Evolutionary conservation across 768 basidiomycete genomes (phyloP), one percentile per base, ranked within the genome.

Genomic region (Termitomyces eurrhizus): DNA sequence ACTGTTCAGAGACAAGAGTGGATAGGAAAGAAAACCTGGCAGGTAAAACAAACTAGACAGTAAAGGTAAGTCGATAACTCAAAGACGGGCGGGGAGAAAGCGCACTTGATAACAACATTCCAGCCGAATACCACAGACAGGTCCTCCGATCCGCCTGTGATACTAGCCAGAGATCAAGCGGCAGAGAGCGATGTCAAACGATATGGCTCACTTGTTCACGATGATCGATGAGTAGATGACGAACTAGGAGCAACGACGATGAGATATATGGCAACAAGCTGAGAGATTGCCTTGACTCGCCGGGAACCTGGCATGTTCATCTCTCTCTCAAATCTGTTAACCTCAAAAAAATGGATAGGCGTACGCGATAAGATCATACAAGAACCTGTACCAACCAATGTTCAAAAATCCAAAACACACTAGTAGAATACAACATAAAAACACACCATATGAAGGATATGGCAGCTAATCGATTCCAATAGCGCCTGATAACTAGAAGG

Each of bases 61-160:
- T 13, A 14, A 14, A 13, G 26, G 21, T 32, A 9, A 57, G 12
- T 36, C 12, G 9, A 29, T 13, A 8, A 8, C 6, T 36, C 11
- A n/a, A 21, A 14, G 11, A 51, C 33, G 21, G 21, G 21, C 5
- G 5, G 2, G 16, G 21, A 16, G 12, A 50, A 16, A 8, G 64
- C 83, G 50, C 69, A 90, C 90, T 90, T 90, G 77, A 93, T 89
- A 21, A 94, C 83, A 44, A 90, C 87, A 62, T 81, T 83, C 93
- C 93, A 94, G n/a, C 92, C 92, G 63, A 95, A 86, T 8, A 89
- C 79, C 49, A 87, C 78, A 3, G 74, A 67, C 21, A 93, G 77
- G 8, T 84, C 77, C 9, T 71, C 67, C 37, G 73, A 71, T 35
- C 75, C 72, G 39, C 88, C 86, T 14, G 85, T 87, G 59, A 93